These are phyloP conservation scores for Spergularia bocconei DNA, from an alignment of 148 eudicot genomes.

Conservation along the genomic window DNA sequence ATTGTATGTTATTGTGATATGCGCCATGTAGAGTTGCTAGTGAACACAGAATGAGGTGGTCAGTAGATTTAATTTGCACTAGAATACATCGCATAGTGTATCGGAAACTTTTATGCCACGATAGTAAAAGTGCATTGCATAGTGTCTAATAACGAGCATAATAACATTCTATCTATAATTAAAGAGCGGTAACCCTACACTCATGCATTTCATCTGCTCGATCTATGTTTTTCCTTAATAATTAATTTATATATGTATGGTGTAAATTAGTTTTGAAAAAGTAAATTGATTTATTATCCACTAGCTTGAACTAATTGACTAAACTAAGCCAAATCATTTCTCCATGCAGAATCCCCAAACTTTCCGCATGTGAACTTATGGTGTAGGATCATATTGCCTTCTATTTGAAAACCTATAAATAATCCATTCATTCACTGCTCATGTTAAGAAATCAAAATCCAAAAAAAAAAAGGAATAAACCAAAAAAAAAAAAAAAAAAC, in stretches of 20 bases:
- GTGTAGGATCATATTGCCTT: neutral
- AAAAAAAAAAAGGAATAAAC: neutral
- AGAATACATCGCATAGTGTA: too few species aligned
- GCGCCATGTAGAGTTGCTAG: too few species aligned
- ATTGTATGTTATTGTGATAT: too few species aligned
- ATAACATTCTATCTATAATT: neutral
- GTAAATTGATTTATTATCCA: constrained; percentile 11
- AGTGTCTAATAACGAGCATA: too few species aligned
- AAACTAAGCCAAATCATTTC: neutral
- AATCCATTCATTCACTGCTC: neutral
- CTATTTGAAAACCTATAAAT: neutral
- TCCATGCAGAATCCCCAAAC: constrained; percentile 11
- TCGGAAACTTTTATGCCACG: too few species aligned
- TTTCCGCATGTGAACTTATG: constrained; percentile 13
- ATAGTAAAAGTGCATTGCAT: too few species aligned
- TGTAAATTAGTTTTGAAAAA: neutral
- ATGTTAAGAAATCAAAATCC: neutral
- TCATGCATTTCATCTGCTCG: neutral
- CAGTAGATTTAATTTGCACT: too few species aligned
- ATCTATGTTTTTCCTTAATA: neutral
- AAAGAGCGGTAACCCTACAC: constrained; percentile 6
- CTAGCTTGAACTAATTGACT: constrained; percentile 7
- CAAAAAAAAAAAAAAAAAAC: neutral
- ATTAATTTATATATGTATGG: neutral
- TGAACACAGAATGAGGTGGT: too few species aligned